Conservation (phyloP, 805 yeast genomes). For the Osmozyma mogii region DNA sequence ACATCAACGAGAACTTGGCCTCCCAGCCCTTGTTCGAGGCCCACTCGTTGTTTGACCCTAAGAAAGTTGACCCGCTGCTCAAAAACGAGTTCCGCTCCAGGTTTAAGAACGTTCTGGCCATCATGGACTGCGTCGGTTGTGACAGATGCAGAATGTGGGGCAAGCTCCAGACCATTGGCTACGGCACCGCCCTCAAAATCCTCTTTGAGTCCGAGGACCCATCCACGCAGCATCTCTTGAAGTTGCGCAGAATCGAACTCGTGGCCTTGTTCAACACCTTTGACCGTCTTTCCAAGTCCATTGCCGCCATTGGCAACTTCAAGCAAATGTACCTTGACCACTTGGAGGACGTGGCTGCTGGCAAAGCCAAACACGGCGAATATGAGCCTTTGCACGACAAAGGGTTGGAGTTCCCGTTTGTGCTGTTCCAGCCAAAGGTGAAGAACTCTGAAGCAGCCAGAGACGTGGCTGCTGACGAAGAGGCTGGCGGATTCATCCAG, state of each 20-base stretch:
- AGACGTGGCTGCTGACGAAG: neutral
- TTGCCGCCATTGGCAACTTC: slow-evolving; percentile 68
- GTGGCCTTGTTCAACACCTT: slow-evolving; percentile 89
- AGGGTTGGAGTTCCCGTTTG: slow-evolving; percentile 35
- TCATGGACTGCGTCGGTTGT: slow-evolving; percentile 98
- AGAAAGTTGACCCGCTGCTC: slow-evolving; percentile 40
- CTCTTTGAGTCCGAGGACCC: slow-evolving; percentile 67
- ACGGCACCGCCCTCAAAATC: slow-evolving; percentile 91
- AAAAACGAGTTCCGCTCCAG: slow-evolving; percentile 82
- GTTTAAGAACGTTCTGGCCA: slow-evolving; percentile 81
- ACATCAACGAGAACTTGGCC: slow-evolving; percentile 6
- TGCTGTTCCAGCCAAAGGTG: slow-evolving; percentile 6
- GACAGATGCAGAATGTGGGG: slow-evolving; percentile 99
- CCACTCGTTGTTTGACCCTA: slow-evolving; percentile 38
- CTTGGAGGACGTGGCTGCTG: slow-evolving; percentile 32
- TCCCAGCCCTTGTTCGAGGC: slow-evolving; percentile 38
- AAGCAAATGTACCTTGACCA: slow-evolving; percentile 43
- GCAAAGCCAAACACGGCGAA: slow-evolving; percentile 33
- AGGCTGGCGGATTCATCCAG: neutral
- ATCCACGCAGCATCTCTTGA: slow-evolving; percentile 44
- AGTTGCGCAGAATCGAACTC: slow-evolving; percentile 69
- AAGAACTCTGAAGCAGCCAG: neutral
- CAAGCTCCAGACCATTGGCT: slow-evolving; percentile 92
- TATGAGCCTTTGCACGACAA: slow-evolving; percentile 24
- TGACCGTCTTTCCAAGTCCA: slow-evolving; percentile 82